Percentiles rank a stretch among this genome's conserved stretches.
phyloP scores from a whole-genome alignment of 2,329 filamentous ascomycete genomes.

The Fusarium verrucosum region DNA sequence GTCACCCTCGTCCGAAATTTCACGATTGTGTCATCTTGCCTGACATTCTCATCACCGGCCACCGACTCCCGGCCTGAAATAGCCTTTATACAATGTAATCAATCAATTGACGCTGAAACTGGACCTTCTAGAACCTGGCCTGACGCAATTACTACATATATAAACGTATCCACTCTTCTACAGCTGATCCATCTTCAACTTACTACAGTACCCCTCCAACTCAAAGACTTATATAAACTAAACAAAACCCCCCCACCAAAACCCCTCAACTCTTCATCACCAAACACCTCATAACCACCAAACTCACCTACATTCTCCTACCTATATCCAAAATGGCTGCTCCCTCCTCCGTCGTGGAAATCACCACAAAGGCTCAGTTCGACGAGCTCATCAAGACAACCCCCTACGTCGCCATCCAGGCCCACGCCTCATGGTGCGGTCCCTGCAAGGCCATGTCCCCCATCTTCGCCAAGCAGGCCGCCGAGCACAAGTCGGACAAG shows the following conservation, averaged over 20 bases:
- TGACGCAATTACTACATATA: not conserved
- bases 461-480: constrained; percentile 60
- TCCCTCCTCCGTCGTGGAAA: constrained; percentile 46
- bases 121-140: constrained; percentile 16
- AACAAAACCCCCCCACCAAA: constrained; percentile 22
- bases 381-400: constrained; percentile 58
- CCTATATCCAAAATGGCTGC: constrained; percentile 40
- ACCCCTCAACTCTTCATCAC: constrained; percentile 27
- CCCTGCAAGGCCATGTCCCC: constrained; percentile 70
- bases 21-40: constrained; percentile 39
- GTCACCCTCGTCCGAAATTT: constrained; percentile 20
- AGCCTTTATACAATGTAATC: constrained; percentile 9
- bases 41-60: constrained; percentile 34
- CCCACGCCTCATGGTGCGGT: constrained; percentile 68
- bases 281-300: constrained; percentile 8
- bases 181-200: constrained; percentile 6
- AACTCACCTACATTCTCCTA: not conserved
- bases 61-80: constrained; percentile 3
- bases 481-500: constrained; percentile 49
- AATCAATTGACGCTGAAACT: not conserved
- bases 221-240: constrained; percentile 14
- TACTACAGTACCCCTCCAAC: constrained; percentile 15
- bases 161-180: constrained; percentile 28
- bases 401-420: constrained; percentile 65
- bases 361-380: constrained; percentile 58